These are phyloP conservation scores for Lactifluus subvellereus DNA, from an alignment of 768 basidiomycete species.

Conservation along the genomic window DNA sequence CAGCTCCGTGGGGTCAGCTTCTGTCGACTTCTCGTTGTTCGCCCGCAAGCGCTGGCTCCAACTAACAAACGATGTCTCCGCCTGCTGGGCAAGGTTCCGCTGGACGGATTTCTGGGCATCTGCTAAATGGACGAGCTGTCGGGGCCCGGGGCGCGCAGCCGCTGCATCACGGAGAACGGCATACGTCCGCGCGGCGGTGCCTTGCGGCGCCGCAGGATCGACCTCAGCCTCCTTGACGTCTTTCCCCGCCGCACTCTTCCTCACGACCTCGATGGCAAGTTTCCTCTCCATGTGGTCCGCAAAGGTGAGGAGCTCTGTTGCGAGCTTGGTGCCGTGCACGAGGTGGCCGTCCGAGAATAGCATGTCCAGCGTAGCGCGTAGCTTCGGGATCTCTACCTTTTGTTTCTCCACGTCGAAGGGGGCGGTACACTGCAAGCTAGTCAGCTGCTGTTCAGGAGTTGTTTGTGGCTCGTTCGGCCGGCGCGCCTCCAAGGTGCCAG, in stretches of 20 bases:
- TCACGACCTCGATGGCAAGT: neutral
- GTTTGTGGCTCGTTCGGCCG: neutral
- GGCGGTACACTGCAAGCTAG: neutral
- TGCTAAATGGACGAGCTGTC: slow-evolving; percentile 17
- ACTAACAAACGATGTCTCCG: neutral
- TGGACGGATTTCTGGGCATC: slow-evolving; percentile 21
- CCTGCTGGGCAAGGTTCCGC: neutral
- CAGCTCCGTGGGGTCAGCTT: neutral
- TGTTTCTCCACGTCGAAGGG: slow-evolving; percentile 18
- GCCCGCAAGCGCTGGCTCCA: neutral
- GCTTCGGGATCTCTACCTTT: slow-evolving; percentile 15
- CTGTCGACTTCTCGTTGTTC: neutral
- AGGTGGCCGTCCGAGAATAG: slow-evolving; percentile 16
- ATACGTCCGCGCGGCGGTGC: neutral
- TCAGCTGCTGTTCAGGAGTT: neutral
- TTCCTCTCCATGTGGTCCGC: slow-evolving; percentile 7
- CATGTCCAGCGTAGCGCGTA: slow-evolving; percentile 13
- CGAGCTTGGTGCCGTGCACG: slow-evolving; percentile 4
- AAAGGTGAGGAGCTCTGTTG: slow-evolving; percentile 16
- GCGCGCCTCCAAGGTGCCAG: neutral
- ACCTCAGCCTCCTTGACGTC: neutral
- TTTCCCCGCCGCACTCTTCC: neutral
- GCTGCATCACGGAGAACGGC: slow-evolving; percentile 2
- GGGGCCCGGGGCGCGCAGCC: neutral
- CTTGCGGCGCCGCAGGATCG: neutral